phyloP scores from a whole-genome alignment of 768 basidiomycete genomes.

The Boletellus emodensis region DNA sequence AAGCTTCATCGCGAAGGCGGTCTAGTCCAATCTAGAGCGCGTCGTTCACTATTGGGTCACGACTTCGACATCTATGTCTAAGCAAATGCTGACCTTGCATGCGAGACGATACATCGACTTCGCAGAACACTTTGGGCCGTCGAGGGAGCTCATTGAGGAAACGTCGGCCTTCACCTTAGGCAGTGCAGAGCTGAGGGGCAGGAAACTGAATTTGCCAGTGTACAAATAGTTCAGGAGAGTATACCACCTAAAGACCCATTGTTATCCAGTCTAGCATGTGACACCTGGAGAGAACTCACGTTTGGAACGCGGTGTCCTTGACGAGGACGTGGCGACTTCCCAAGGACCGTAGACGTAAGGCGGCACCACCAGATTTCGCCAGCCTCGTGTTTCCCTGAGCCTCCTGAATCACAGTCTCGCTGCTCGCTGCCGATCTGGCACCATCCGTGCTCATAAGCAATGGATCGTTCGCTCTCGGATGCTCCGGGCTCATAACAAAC shows the following conservation, averaged over 20 bases:
- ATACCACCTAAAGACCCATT: constrained; percentile 29
- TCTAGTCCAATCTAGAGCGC: constrained; percentile 19
- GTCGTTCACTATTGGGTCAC: background rate
- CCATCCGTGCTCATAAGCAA: background rate
- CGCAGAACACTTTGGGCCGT: constrained; percentile 31
- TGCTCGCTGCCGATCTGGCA: background rate
- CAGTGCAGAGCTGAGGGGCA: constrained; percentile 26
- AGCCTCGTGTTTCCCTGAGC: background rate
- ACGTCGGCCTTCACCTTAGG: background rate
- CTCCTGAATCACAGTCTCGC: background rate
- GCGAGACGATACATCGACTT: constrained; percentile 46
- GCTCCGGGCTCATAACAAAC: constrained; percentile 15
- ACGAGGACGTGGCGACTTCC: constrained; percentile 19
- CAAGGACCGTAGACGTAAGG: background rate
- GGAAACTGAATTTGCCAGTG: constrained; percentile 32
- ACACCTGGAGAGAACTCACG: constrained; percentile 10
- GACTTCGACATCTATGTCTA: background rate
- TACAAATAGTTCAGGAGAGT: constrained; percentile 39
- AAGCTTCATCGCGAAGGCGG: constrained; percentile 14
- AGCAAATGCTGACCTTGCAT: constrained; percentile 28
- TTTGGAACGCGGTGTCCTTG: constrained; percentile 24
- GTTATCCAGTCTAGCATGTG: background rate
- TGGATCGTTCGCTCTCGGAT: constrained; percentile 1
- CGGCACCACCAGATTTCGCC: background rate
- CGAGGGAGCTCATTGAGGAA: background rate